These are phyloP conservation scores for Amylocarpus encephaloides DNA, from an alignment of 2,329 filamentous ascomycete species.

Conservation along the genomic window DNA sequence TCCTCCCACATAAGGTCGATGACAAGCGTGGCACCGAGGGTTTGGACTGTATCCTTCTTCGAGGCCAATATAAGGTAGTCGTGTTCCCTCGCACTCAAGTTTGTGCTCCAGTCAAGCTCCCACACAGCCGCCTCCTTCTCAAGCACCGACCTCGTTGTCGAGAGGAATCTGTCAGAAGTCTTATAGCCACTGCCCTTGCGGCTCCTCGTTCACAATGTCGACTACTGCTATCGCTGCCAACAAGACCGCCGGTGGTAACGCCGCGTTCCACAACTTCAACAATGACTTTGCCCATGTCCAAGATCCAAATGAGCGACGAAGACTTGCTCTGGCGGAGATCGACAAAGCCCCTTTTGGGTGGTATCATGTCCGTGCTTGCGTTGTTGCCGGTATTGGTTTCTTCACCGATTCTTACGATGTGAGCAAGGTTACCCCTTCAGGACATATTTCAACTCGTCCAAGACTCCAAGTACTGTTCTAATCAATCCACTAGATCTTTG, in stretches of 20 bases:
- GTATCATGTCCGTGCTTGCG: constrained; percentile 72
- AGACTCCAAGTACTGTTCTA: background rate
- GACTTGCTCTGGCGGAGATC: constrained; percentile 73
- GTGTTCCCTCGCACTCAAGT: background rate
- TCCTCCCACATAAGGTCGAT: background rate
- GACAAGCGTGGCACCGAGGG: background rate
- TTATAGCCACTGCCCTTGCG: background rate
- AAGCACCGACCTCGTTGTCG: background rate
- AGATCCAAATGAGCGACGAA: constrained; percentile 69
- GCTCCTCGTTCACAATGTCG: background rate
- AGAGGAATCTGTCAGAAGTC: background rate
- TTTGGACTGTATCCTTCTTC: background rate
- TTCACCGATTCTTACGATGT: constrained; percentile 84
- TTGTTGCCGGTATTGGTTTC: constrained; percentile 80
- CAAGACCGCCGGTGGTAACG: constrained; percentile 56
- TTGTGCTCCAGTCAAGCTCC: background rate
- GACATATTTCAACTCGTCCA: constrained; percentile 27
- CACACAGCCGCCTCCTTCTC: background rate
- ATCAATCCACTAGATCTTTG: constrained; percentile 25
- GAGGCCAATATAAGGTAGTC: background rate
- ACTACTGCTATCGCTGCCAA: constrained; percentile 1
- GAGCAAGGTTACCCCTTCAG: no score
- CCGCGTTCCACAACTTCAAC: constrained; percentile 71
- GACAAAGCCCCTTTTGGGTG: constrained; percentile 78
- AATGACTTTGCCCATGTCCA: constrained; percentile 55